Conservation (phyloP, 2,329 filamentous ascomycete genomes). For the Capronia epimyces region DNA sequence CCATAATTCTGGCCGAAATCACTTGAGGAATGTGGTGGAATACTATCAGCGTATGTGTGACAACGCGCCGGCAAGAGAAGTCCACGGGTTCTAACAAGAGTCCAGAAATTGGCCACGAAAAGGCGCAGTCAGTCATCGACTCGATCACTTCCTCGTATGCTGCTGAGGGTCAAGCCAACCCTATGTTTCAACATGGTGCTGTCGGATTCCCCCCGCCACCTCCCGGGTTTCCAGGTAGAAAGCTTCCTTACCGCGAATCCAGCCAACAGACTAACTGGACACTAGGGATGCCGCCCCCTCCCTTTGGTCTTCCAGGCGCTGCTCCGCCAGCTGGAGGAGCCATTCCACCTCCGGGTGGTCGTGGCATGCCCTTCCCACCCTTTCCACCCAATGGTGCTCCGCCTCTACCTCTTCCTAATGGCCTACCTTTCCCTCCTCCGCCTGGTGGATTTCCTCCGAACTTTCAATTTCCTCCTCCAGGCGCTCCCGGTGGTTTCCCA, state of each 20-base stretch:
- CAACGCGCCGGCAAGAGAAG: neutral
- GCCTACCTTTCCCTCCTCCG: conserved; percentile 42
- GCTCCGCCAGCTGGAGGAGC: conserved; percentile 36
- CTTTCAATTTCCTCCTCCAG: conserved; percentile 45
- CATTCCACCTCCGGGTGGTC: conserved; percentile 52
- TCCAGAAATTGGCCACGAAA: conserved; percentile 92
- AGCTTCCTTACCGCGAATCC: neutral
- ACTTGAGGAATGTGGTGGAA: conserved; percentile 93
- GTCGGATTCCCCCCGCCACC: conserved; percentile 46
- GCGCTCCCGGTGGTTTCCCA: conserved; percentile 33
- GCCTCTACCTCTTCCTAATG: conserved; percentile 38
- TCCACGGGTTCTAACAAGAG: conserved; percentile 4
- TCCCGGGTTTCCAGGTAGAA: conserved; percentile 60
- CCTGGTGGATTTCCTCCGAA: conserved; percentile 48
- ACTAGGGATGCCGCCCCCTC: conserved; percentile 49
- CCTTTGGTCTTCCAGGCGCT: conserved; percentile 50
- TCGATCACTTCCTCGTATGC: conserved; percentile 94
- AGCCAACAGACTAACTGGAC: conserved; percentile 3
- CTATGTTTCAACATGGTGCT: conserved; percentile 63
- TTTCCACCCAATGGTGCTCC: conserved; percentile 48
- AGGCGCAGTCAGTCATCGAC: conserved; percentile 97
- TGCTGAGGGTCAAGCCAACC: conserved; percentile 87
- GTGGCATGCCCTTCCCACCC: conserved; percentile 46
- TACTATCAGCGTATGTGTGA: conserved; percentile 80
- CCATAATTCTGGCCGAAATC: conserved; percentile 93